Evolutionary conservation across 495 filamentous ascomycete genomes (phyloP).

Genomic region (Penicillium arizonense): DNA sequence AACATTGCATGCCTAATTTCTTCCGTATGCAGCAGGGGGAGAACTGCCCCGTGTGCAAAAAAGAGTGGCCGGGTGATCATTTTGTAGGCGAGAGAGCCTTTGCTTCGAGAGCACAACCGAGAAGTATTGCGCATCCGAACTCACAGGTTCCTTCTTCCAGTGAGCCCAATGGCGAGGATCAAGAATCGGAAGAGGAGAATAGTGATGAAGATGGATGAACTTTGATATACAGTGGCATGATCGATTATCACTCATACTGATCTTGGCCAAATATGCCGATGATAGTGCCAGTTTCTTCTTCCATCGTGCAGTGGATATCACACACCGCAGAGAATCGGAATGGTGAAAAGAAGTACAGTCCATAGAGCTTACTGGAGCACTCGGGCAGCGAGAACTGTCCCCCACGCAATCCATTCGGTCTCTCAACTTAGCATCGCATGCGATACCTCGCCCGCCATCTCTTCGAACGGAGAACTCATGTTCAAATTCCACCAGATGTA

Average conservation of each 20-base stretch:
- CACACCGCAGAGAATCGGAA: no score
- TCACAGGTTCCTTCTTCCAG: conserved; percentile 9
- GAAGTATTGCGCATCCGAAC: conserved; percentile 16
- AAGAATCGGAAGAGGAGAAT: not conserved
- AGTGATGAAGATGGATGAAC: conserved; percentile 8
- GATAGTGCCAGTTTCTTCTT: not conserved
- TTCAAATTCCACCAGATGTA: no score
- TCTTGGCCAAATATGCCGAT: not conserved
- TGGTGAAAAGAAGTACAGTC: no score
- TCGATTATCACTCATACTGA: not conserved
- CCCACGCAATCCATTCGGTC: no score
- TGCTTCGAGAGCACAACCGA: conserved; percentile 31
- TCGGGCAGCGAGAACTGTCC: not conserved
- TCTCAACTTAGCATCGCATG: not conserved
- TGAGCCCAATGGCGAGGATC: conserved; percentile 5
- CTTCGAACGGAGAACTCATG: no score
- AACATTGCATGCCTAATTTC: conserved; percentile 70
- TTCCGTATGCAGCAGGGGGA: conserved; percentile 62
- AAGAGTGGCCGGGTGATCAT: conserved; percentile 67
- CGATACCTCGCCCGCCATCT: not conserved
- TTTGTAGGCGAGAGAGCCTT: conserved; percentile 82
- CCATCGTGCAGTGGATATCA: no score
- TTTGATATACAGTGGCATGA: not conserved
- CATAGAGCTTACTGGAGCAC: no score
- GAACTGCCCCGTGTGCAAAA: conserved; percentile 73